Evolutionary conservation across 1,284 basidiomycete genomes (phyloP).

Genomic region (Malassezia sympodialis): DNA sequence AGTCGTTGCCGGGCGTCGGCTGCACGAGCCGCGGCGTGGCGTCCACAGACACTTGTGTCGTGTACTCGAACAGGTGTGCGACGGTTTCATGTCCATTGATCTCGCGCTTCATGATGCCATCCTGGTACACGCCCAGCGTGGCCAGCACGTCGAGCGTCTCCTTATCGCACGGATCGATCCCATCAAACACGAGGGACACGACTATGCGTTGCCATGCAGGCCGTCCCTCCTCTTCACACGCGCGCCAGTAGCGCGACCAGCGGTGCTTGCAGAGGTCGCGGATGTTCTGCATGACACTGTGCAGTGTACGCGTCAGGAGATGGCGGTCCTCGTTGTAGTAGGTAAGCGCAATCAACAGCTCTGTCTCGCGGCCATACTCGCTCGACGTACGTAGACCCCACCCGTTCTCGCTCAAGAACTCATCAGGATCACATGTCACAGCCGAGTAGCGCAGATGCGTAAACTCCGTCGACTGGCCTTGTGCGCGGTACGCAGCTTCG

Average conservation of each 20-base stretch:
- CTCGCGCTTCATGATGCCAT: conserved; percentile 84
- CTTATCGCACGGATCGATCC: conserved; percentile 90
- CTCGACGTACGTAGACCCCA: conserved; percentile 66
- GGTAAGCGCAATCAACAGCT: conserved; percentile 62
- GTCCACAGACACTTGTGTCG: conserved; percentile 60
- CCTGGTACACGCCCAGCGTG: conserved; percentile 51
- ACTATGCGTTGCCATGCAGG: conserved; percentile 82
- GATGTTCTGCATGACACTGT: conserved; percentile 94
- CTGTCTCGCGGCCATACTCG: conserved; percentile 79
- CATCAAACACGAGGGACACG: conserved; percentile 72
- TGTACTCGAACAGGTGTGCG: conserved; percentile 64
- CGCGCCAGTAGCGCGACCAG: conserved; percentile 70
- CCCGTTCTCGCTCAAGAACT: conserved; percentile 63
- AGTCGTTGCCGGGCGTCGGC: conserved; percentile 63
- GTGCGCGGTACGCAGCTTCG: conserved; percentile 61
- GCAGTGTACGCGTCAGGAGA: conserved; percentile 61
- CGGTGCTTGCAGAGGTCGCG: conserved; percentile 96
- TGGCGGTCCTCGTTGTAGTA: conserved; percentile 88
- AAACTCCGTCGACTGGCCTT: conserved; percentile 57
- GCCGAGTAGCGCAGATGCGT: conserved; percentile 71
- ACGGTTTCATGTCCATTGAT: conserved; percentile 84
- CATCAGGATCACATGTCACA: conserved; percentile 87
- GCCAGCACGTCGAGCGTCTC: conserved; percentile 49
- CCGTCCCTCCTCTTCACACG: conserved; percentile 62
- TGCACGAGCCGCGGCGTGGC: conserved; percentile 77